A percentile compares a stretch with the other conserved stretches of the same genome.
Evolutionary conservation across 352 stramenopile genomes (phyloP).

Genomic region (Phytophthora gonapodyides): DNA sequence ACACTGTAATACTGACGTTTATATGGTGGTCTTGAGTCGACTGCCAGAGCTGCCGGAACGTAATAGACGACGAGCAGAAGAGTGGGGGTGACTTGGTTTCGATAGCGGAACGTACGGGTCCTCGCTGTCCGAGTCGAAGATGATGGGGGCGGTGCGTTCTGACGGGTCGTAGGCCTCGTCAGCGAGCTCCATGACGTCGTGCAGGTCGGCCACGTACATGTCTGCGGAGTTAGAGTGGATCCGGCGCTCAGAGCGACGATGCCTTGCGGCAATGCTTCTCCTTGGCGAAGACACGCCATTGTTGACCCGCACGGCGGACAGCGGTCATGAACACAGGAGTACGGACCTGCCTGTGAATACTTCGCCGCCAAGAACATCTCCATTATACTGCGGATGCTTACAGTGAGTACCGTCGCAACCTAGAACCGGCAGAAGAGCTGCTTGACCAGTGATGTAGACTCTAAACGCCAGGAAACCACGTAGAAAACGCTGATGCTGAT

Average conservation of each 20-base stretch:
- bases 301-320: too few species aligned
- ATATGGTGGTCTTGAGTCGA: too few species aligned
- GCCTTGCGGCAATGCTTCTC: too few species aligned
- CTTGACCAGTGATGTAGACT: neutral
- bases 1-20: conserved; percentile 4
- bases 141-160: conserved; percentile 13
- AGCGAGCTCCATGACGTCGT: conserved; percentile 39
- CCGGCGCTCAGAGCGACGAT: too few species aligned
- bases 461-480: conserved; percentile 13
- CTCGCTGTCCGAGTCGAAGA: conserved; percentile 36
- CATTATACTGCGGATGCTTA: conserved; percentile 14
- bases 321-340: too few species aligned
- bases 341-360: too few species aligned
- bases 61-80: neutral
- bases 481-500: conserved; percentile 16
- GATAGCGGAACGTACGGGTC: conserved; percentile 26
- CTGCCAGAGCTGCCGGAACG: neutral
- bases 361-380: neutral
- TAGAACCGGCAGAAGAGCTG: neutral
- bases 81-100: too few species aligned
- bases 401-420: conserved; percentile 19
- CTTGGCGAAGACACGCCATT: too few species aligned
- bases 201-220: conserved; percentile 35
- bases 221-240: neutral
- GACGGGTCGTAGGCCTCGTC: conserved; percentile 26